Percentiles rank a stretch among this genome's conserved stretches.
These are phyloP conservation scores for Geranium incanum DNA, from an alignment of 441 rosid genomes.

Conservation along the genomic window DNA sequence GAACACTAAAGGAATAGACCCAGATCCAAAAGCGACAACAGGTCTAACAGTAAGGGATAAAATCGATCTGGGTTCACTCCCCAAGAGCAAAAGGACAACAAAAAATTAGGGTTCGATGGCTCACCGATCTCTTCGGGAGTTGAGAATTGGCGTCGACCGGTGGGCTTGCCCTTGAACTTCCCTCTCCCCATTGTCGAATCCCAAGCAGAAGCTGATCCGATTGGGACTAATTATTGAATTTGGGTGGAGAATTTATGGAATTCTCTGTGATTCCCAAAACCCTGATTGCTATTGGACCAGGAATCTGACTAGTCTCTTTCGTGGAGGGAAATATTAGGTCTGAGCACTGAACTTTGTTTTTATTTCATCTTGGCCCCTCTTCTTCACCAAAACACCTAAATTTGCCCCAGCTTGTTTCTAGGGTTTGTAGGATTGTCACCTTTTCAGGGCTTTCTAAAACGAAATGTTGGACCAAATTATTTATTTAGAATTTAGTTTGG, in stretches of 20 bases:
- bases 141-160: constrained; percentile 4
- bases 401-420: no score
- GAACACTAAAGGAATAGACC: background rate
- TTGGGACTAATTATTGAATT: background rate
- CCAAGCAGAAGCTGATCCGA: background rate
- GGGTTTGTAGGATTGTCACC: no score
- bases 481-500: no score
- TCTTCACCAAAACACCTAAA: no score
- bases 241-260: background rate
- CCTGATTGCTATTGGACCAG: background rate
- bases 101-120: background rate
- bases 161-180: constrained; percentile 7
- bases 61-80: background rate
- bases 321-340: background rate
- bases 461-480: no score
- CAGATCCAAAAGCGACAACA: background rate
- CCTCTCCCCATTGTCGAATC: background rate
- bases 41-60: background rate
- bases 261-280: background rate
- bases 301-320: background rate
- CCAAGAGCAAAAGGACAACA: background rate
- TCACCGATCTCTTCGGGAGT: constrained; percentile 5
- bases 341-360: background rate
- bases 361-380: background rate
- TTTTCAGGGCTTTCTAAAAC: no score